Base-by-base conservation (phyloP, 768 basidiomycete species). In the Scleroderma bovista region DNA sequence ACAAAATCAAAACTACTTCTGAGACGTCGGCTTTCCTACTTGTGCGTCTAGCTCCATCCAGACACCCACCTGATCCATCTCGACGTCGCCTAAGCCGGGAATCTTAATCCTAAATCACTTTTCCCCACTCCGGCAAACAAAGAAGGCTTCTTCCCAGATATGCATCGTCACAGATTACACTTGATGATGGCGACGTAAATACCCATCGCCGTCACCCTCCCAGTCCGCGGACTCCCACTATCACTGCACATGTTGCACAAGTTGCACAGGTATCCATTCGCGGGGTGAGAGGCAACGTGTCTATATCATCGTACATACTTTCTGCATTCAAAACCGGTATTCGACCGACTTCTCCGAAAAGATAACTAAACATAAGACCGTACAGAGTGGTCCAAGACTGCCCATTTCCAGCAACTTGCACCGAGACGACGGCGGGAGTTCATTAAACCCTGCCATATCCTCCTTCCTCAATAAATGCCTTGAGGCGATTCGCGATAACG, bases 381-480 rank as follows among this genome's bases (percentile, higher is more conserved):
- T 29, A 29, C 26, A 29, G 13, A 43, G n/a, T 43, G 29, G 10
- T 6, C 44, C 31, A 19, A 26, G 44, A 19, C 58, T 67, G 56
- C 61, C 61, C 61, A 54, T 37, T 33, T 29, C 4, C 26, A 29
- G 26, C 42, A 24, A 50, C 51, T 11, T n/a, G 29, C 23, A 37
- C 39, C 53, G 33, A 37, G 32, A 24, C 42, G 43, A 45, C 43
- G 51, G 42, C 24, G 23, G 3, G 26, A 9, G 31, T 16, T n/a
- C 24, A 22, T 66, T 39, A 83, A 8, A 84, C 75, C 51, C 67
- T 81, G 68, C 72, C 79, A 54, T 86, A 75, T 24, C 73, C 75
- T 31, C 80, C 83, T 51, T 76, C 72, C 51, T 72, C 75, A 39
- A 88, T 65, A 58, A 88, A 88, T 2, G 32, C 51, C 53, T 74